These are phyloP conservation scores for Glycyrrhiza uralensis DNA, from an alignment of 306 rosid species.

Conservation along the genomic window DNA sequence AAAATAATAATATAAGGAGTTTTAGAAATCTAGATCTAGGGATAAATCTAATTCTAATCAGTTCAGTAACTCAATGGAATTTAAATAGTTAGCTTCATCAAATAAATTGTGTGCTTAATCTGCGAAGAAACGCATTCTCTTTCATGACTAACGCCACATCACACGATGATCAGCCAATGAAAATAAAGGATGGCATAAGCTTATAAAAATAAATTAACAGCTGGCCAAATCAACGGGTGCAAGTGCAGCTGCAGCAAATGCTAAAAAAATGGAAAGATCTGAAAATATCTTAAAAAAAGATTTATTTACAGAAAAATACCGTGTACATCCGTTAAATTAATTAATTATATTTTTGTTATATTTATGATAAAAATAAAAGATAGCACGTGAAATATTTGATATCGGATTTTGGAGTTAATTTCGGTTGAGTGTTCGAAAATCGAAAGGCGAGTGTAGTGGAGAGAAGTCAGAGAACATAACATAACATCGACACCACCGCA, in stretches of 20 bases:
- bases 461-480: background rate
- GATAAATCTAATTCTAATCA: background rate
- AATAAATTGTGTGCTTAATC: background rate
- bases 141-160: background rate
- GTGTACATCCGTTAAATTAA: background rate
- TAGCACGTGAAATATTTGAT: background rate
- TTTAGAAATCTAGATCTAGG: background rate
- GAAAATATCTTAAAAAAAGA: background rate
- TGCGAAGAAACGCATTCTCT: background rate
- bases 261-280: background rate
- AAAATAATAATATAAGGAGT: background rate
- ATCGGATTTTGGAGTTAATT: conserved; percentile 26
- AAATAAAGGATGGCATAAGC: background rate
- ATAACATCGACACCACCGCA: background rate
- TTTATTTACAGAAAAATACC: background rate
- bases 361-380: background rate
- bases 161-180: background rate
- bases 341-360: background rate
- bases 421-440: conserved; percentile 45
- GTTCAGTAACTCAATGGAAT: background rate
- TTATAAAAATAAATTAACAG: background rate
- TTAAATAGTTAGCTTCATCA: background rate
- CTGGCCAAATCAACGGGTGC: background rate
- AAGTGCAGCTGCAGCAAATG: background rate
- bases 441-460: conserved; percentile 3